Base-by-base conservation (phyloP, 2,329 filamentous ascomycete species). In the Botrytis squamosa region DNA sequence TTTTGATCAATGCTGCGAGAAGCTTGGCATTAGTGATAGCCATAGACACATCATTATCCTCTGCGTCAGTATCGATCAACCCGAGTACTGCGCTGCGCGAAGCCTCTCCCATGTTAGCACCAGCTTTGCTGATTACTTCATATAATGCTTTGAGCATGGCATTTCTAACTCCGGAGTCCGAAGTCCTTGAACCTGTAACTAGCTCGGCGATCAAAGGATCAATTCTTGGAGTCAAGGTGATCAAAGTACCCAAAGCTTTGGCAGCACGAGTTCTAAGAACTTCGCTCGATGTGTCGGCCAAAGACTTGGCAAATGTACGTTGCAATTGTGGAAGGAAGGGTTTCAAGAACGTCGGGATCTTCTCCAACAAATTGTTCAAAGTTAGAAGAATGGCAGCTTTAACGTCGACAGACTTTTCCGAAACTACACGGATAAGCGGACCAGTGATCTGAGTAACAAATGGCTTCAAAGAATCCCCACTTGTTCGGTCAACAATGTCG, bases 381-480 rank as follows among this genome's bases (percentile, higher is more conserved):
- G 96, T 97, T 71, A 97, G 88, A 75, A 99, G 86, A 81, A 99
- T 97, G 60, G 96, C 96, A 75, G 93, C 92, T 85, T 97, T 98
- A 83, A 99, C 94, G 70, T 99, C 97, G 3, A 94, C 94, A 4
- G 96, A 97, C 76, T 95, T 91, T 83, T 99, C 96, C 8, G 96
- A 98, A 29, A 99, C 95, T 36, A 98, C 95, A 88, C 96, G 93
- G 82, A 99, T 99, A 71, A 99, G 89, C 36, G 97, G 96, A 81
- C 96, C 96, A 8, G 97, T 98, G 78, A 99, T 98, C 81, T 98
- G 95, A 44, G 95, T 98, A 75, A 99, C 96, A 80, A 97, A 98
- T 12, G 95, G 94, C 83, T 96, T 97, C 76, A 99, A 86, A 33
- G 95, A 91, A 74, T 94, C 91, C 77, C 94, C 90, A 82, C 91